Conservation (phyloP, 148 eudicot species). For the Polygonum aviculare region DNA sequence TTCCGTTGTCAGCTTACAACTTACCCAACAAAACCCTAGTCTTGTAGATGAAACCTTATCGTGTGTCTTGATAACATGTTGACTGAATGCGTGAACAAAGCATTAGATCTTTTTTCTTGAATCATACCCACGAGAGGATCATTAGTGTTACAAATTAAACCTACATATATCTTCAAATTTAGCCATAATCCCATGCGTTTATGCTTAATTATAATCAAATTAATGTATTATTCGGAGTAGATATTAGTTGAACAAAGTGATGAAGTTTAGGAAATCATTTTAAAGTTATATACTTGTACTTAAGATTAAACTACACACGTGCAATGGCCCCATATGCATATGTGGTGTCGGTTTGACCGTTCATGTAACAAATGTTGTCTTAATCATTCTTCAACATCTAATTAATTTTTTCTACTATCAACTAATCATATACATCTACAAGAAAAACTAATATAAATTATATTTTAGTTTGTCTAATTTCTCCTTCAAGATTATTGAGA, state of each 20-base stretch:
- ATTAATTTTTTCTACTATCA: neutral
- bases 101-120: no score
- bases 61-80: no score
- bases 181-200: no score
- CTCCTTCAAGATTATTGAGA: neutral
- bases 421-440: neutral
- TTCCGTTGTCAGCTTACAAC: no score
- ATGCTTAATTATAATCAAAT: neutral
- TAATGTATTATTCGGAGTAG: neutral
- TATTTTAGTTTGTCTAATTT: neutral
- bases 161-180: no score
- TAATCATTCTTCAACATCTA: slow-evolving; percentile 32
- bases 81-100: no score
- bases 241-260: neutral
- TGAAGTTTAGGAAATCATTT: neutral
- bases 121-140: no score
- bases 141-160: no score
- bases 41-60: no score
- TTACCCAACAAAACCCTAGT: no score
- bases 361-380: slow-evolving; percentile 21
- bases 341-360: slow-evolving; percentile 48
- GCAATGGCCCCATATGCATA: slow-evolving; percentile 35
- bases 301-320: slow-evolving; percentile 34
- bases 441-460: neutral
- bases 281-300: neutral